Percentiles rank a stretch among this genome's conserved stretches.
phyloP scores from a whole-genome alignment of 257 asterid species.

The Solanum infundibuliforme region DNA sequence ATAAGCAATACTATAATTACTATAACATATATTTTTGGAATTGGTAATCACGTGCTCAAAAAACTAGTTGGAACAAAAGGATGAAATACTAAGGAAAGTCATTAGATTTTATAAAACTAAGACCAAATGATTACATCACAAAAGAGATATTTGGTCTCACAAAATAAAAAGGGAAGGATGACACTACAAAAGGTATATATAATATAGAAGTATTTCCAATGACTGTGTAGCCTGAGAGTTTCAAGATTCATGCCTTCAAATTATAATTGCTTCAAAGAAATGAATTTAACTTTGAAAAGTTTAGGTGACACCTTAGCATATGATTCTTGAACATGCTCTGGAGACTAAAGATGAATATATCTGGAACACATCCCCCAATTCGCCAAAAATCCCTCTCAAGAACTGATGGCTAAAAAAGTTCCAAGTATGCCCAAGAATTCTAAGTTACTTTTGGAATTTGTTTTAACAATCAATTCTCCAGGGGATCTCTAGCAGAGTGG shows the following conservation, averaged over 20 bases:
- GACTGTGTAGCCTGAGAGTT: neutral
- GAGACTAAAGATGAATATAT: neutral
- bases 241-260: neutral
- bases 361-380: neutral
- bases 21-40: too few relatives aligned
- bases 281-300: neutral
- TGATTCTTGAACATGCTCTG: neutral
- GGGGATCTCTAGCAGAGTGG: slow-evolving; percentile 41
- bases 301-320: neutral
- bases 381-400: neutral
- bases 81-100: neutral
- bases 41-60: too few relatives aligned
- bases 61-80: neutral
- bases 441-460: neutral
- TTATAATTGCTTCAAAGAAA: neutral
- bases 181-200: neutral
- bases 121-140: neutral
- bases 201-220: neutral
- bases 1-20: too few relatives aligned
- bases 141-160: neutral
- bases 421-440: neutral
- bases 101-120: neutral
- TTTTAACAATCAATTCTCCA: slow-evolving; percentile 2
- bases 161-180: neutral
- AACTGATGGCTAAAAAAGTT: neutral